phyloP scores from a whole-genome alignment of 192 early-diverging fungal species.

The Gonapodya sp. region DNA sequence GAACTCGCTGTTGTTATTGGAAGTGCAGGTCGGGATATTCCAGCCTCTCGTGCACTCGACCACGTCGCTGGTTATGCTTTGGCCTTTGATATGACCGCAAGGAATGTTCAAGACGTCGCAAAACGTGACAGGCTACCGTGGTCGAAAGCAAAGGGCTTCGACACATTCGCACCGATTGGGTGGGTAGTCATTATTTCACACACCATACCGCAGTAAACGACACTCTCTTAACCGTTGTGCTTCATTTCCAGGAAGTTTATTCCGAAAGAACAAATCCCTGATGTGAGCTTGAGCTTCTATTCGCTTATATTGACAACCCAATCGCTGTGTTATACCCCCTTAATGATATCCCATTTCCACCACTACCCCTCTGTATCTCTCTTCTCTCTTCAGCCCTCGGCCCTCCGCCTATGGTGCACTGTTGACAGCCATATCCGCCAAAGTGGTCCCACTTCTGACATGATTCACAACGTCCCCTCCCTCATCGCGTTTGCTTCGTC shows the following conservation, averaged over 20 bases:
- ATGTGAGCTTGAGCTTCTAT: conserved; percentile 23
- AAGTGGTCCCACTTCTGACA: conserved; percentile 76
- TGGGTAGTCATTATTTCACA: conserved; percentile 12
- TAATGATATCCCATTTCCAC: neutral
- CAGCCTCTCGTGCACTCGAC: conserved; percentile 41
- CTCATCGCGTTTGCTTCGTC: conserved; percentile 70
- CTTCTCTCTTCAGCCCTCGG: conserved; percentile 48
- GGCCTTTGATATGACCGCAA: conserved; percentile 85
- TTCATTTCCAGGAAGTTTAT: conserved; percentile 55
- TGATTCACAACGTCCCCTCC: conserved; percentile 62
- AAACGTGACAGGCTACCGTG: conserved; percentile 82
- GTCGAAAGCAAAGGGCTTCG: conserved; percentile 88
- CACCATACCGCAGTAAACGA: too few relatives aligned
- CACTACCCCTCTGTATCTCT: neutral
- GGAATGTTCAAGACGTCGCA: conserved; percentile 76
- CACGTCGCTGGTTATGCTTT: conserved; percentile 73
- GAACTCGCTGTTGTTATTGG: conserved; percentile 91
- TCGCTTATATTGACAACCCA: too few relatives aligned
- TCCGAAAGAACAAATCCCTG: conserved; percentile 47
- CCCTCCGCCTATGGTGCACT: conserved; percentile 22
- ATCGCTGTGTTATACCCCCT: too few relatives aligned
- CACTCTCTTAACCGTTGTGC: too few relatives aligned
- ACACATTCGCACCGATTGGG: conserved; percentile 89
- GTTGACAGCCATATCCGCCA: conserved; percentile 67
- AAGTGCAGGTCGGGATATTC: conserved; percentile 64